Evolutionary conservation across 805 yeast genomes (phyloP), one percentile per base, ranked within the genome.

Genomic region (Saturnispora hagleri): DNA sequence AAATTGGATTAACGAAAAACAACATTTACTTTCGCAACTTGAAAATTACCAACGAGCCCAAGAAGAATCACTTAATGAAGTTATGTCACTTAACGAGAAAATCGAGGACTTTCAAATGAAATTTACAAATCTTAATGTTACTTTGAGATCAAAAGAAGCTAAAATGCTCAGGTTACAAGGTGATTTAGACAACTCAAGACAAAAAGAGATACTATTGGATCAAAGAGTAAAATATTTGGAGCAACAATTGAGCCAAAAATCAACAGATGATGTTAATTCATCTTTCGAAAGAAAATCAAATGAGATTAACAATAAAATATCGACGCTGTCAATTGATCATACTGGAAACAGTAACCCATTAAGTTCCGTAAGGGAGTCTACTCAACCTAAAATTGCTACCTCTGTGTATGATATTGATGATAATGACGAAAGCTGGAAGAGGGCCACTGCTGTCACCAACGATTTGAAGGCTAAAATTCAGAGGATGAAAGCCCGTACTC

Each of bases 401-500:
- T 55, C 62, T 2, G 48, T 65, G 4, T 63, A 63, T 47, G 75
- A 68, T 43, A 58, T 68, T 33, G 79, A 73, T 52, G 67, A 69
- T 42, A 73, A 74, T 45, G 86, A 79, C 53, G 89, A 83, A 53
- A 82, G 86, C 58, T 89, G 97, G 97, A 80, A 77, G 58, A 77
- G 91, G 47, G 96, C 97, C 0, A 90, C 93, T 0, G 95, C 86
- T 59, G 95, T 89, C 12, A 89, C 97, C 0, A 78, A 81, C 3
- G 91, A 86, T 65, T 76, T 89, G 61, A 86, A 84, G 64, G 95
- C 89, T 0, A 72, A 97, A 59, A 89, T 89, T 44, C 95, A 87
- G 66, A 83, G 84, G 66, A 89, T 89, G 96, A 86, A 86, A 62
- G 87, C 87, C 12, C 73, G 84, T 46, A 55, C 66, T 3, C 57